Evolutionary conservation across 345 rosid species (phyloP).

Genomic region (Salix viminalis): DNA sequence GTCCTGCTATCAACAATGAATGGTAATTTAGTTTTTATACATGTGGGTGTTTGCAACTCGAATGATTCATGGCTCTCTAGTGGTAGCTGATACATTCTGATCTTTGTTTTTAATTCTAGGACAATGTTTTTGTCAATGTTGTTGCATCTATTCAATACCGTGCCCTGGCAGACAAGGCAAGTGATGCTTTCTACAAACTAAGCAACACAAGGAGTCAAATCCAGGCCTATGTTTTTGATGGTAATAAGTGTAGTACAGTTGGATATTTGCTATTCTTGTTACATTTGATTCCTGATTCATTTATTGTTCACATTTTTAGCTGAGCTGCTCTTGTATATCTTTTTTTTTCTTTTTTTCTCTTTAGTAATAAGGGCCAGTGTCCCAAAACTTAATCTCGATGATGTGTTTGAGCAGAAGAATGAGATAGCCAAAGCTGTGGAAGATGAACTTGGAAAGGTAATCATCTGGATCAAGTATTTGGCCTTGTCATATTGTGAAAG

Average conservation of each 20-base stretch:
- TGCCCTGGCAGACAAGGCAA: conserved; percentile 20
- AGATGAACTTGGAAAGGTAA: conserved; percentile 14
- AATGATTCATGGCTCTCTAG: background rate
- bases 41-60: background rate
- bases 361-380: conserved; percentile 12
- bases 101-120: conserved; percentile 10
- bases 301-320: background rate
- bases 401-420: conserved; percentile 15
- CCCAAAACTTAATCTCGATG: conserved; percentile 15
- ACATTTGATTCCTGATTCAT: background rate
- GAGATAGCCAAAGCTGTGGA: conserved; percentile 16
- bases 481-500: background rate
- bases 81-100: background rate
- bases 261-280: background rate
- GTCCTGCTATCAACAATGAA: background rate
- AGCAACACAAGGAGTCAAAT: conserved; percentile 16
- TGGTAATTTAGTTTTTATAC: background rate
- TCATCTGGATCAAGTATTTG: background rate
- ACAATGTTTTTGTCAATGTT: conserved; percentile 20
- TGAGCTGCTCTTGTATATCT: background rate
- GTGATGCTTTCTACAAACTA: conserved; percentile 14
- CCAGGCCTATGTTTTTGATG: conserved; percentile 20
- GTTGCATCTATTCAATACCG: conserved; percentile 20
- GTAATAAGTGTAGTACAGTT: background rate
- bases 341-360: background rate